These are phyloP conservation scores for Sporisorium graminicola DNA, from an alignment of 1,284 basidiomycete genomes.

Conservation along the genomic window DNA sequence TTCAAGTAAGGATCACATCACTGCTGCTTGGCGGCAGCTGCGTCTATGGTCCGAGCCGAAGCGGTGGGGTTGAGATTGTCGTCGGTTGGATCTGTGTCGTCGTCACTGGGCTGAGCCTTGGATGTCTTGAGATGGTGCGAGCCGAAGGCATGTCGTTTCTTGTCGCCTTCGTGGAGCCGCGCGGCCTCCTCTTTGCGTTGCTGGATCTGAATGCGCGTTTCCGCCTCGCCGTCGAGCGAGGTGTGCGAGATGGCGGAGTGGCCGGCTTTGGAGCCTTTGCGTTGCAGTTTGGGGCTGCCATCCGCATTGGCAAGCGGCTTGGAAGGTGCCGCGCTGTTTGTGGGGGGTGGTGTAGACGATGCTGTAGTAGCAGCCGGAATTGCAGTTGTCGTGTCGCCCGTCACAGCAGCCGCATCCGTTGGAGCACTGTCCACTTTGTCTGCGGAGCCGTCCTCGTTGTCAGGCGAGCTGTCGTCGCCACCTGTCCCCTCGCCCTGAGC, in stretches of 20 bases:
- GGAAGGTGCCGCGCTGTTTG: background rate
- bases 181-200: constrained; percentile 45
- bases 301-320: constrained; percentile 3
- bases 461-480: constrained; percentile 19
- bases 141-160: constrained; percentile 22
- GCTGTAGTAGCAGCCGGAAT: background rate
- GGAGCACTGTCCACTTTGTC: background rate
- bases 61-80: constrained; percentile 4
- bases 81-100: constrained; percentile 25
- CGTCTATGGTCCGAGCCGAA: background rate
- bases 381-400: background rate
- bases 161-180: constrained; percentile 37
- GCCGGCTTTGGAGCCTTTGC: constrained; percentile 30
- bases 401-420: background rate
- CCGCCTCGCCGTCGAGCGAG: constrained; percentile 39
- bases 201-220: constrained; percentile 39
- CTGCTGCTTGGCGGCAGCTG: background rate
- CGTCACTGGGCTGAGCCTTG: constrained; percentile 15
- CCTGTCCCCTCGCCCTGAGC: constrained; percentile 11
- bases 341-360: background rate
- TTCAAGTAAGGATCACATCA: background rate
- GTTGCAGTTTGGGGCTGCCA: constrained; percentile 33
- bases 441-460: constrained; percentile 2
- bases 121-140: constrained; percentile 29
- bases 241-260: constrained; percentile 37